Base-by-base conservation (phyloP, 176 grass and related monocot genomes). In the Cenchrus fungigraminus region DNA sequence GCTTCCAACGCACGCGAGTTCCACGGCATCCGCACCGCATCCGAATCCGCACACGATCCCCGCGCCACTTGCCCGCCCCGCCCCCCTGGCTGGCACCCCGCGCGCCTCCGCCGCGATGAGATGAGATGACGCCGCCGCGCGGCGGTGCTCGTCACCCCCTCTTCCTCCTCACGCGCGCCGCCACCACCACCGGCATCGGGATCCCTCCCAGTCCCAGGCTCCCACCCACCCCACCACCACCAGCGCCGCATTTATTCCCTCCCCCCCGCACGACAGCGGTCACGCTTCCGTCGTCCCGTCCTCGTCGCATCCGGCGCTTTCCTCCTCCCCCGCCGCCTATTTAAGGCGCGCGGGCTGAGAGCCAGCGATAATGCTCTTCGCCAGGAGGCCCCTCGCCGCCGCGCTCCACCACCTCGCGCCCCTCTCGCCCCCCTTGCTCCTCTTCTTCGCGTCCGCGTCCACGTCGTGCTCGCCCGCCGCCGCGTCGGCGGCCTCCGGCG, bases 371-470 rank as follows among this genome's bases (percentile, higher is more conserved):
- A 94, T 91, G 92, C 84, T 88, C 80, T 71, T 87, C 78, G 78
- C 73, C 78, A 87, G 88, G 84, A 94, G 85, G 62, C 84, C 92
- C 54, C 69, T 94, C 79, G 86, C 79, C 45, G 90, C 87, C 73
- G 84, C 84, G 19, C 67, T 85, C 50, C 84, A 50, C 50, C 84
- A 50, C 47, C 85, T 81, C 67, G 74, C 80, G 12, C 65, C 87
- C 17, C 87, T 84, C 55, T 79, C 92, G 11, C 86, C 56, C 43
- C 83, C 79, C 2, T 60, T 83, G 34, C 87, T 79, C 42, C 84
- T 89, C 79, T 46, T 79, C 74, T 83, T 89, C 74, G 86, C 85
- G 14, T 83, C 87, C 62, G 77, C 86, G 47, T 57, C 85, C 3
- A 16, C 86, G 0, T 58, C 74, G 6, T 63, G 63, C 54, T 82